phyloP scores from a whole-genome alignment of 805 yeast genomes.

The Lachancea meyersii region DNA sequence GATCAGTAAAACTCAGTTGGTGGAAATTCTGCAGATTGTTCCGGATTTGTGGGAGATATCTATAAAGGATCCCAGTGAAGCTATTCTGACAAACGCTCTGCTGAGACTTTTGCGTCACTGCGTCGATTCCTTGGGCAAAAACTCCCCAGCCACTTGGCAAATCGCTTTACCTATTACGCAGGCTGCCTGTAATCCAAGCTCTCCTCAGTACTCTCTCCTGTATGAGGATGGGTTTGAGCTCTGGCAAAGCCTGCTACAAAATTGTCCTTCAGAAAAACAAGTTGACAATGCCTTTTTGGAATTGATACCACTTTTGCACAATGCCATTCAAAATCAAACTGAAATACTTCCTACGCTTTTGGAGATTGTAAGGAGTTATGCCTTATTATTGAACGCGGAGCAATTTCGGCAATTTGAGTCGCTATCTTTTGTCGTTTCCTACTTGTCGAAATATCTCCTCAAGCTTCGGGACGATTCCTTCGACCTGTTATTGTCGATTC shows the following conservation, averaged over 20 bases:
- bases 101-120: slow-evolving; percentile 53
- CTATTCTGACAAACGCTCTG: slow-evolving; percentile 44
- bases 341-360: slow-evolving; percentile 63
- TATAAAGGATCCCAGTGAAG: slow-evolving; percentile 25
- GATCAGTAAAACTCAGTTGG: slow-evolving; percentile 45
- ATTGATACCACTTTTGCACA: slow-evolving; percentile 46
- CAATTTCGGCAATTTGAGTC: slow-evolving; percentile 26
- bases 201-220: slow-evolving; percentile 49
- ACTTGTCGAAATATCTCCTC: slow-evolving; percentile 48
- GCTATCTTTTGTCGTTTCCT: slow-evolving; percentile 36
- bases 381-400: slow-evolving; percentile 42
- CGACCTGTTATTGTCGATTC: slow-evolving; percentile 39
- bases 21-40: slow-evolving; percentile 48
- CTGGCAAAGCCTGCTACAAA: slow-evolving; percentile 67
- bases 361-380: slow-evolving; percentile 57
- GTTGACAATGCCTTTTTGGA: slow-evolving; percentile 35
- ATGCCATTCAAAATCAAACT: slow-evolving; percentile 62
- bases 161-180: slow-evolving; percentile 61
- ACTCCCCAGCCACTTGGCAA: slow-evolving; percentile 44
- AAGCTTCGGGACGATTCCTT: slow-evolving; percentile 68
- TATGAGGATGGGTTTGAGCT: slow-evolving; percentile 84
- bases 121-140: slow-evolving; percentile 48
- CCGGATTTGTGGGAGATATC: slow-evolving; percentile 74
- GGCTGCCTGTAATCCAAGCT: slow-evolving; percentile 54
- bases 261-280: slow-evolving; percentile 41